Evolutionary conservation across 768 basidiomycete genomes (phyloP), one percentile per base, ranked within the genome.

Genomic region (Xerocomellus intermedius): DNA sequence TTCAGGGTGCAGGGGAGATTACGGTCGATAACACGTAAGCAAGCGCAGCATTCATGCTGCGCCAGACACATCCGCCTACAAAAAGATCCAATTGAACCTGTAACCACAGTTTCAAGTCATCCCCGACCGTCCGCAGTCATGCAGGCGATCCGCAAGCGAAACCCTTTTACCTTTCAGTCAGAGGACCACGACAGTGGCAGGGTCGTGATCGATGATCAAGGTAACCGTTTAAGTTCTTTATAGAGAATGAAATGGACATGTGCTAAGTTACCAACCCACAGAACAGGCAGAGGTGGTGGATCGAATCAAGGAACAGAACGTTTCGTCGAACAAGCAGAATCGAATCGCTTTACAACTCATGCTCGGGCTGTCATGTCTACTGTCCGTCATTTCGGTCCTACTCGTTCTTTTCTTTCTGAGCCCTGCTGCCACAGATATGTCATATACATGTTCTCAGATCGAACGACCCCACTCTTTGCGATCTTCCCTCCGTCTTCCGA

Each of bases 241-340:
- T n/a, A 10, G 35, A 32, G 17, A 35, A 45, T 2, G 13, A 33
- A 22, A 4, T n/a, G 16, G 22, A 22, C 21, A 2, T 9, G 26
- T 42, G 26, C 57, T n/a, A n/a, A n/a, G n/a, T 69, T 0, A 56
- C 47, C 47, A 5, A 9, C 42, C 24, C 42, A 3, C 61, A 87
- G 86, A 89, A 64, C 87, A 89, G 64, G 80, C 85, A 43, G 78
- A 80, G 42, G 38, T 85, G 13, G 77, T 89, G 45, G 69, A 78
- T n/a, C 60, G 52, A 5, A 68, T 89, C 37, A 79, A 76, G 44
- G 62, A 61, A n/a, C 70, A 75, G 42, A 81, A 81, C 52, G 68
- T 73, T 0, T 63, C 64, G 8, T 77, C 77, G 1, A 81, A 79
- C 64, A 59, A 64, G 52, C 74, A 71, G 42, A 78, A 79, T 37